Percentiles rank a stretch among this genome's conserved stretches.
Conservation (phyloP, 2,329 filamentous ascomycete species). For the Ophiosphaerella korrae region DNA sequence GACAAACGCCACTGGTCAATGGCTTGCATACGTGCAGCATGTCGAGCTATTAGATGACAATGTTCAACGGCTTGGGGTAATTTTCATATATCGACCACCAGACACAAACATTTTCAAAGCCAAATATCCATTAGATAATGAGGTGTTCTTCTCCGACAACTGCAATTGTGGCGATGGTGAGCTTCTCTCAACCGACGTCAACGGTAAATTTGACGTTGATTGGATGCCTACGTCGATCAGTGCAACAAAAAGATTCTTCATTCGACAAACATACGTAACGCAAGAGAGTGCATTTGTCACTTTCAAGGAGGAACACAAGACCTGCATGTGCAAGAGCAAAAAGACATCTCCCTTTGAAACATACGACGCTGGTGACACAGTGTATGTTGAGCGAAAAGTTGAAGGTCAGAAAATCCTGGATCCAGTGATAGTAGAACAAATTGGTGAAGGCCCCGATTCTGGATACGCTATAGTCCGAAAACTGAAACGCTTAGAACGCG, state of each 20-base stretch:
- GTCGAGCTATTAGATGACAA: slow-evolving; percentile 35
- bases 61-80: slow-evolving; percentile 61
- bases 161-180: slow-evolving; percentile 68
- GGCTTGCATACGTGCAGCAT: slow-evolving; percentile 73
- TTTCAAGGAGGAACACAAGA: slow-evolving; percentile 60
- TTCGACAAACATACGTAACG: slow-evolving; percentile 71
- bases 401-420: slow-evolving; percentile 54
- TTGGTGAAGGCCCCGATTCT: slow-evolving; percentile 31
- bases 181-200: slow-evolving; percentile 61
- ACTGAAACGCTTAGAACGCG: slow-evolving; percentile 56
- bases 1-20: slow-evolving; percentile 61
- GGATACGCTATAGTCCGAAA: slow-evolving; percentile 54
- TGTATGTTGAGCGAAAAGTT: slow-evolving; percentile 54
- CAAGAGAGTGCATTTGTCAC: slow-evolving; percentile 66
- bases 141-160: slow-evolving; percentile 77
- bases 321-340: slow-evolving; percentile 53
- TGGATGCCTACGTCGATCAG: slow-evolving; percentile 60
- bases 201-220: slow-evolving; percentile 62
- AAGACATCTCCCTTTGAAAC: slow-evolving; percentile 13
- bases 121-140: slow-evolving; percentile 71
- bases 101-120: slow-evolving; percentile 73
- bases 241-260: slow-evolving; percentile 59
- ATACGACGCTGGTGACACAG: slow-evolving; percentile 63
- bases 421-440: slow-evolving; percentile 63
- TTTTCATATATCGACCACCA: slow-evolving; percentile 74